Evolutionary conservation across 2,329 filamentous ascomycete genomes (phyloP), one percentile per base, ranked within the genome.

Genomic region (Xylaria digitata): DNA sequence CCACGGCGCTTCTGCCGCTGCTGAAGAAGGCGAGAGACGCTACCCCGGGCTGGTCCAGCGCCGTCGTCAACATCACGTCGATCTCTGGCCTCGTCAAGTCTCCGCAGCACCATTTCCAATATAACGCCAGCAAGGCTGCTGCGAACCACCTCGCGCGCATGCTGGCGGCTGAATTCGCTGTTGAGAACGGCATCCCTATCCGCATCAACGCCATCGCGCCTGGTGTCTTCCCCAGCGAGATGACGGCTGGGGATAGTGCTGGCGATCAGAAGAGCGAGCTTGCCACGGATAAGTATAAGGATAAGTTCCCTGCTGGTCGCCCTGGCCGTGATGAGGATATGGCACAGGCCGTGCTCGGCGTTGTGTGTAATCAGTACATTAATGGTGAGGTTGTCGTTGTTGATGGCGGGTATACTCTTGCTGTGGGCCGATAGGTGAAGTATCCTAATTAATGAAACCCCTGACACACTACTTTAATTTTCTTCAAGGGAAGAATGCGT

Each of bases 191-290:
- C 21, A 84, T 91, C 67, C 90, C 87, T 76, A 83, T 87, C 46
- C 92, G 93, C 71, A 85, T 91, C 43, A 86, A 94, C 74, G 88
- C 90, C 46, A 92, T 92, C 67, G 92, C 92, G 0, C 92, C 92
- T 0, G 91, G 91, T 40, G 84, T 91, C 32, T 86, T 87, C 72
- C 90, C 89, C 19, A 90, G 89, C 74, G 91, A 92, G 85, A 92
- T 92, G 90, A 90, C 89, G 45, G 85, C 87, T 1, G 77, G 77
- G 2, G 80, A 78, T 13, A 84, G 82, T 32, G 80, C 83, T 19
- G 79, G 80, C 19, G 74, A 74, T 37, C 85, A 87, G 69, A 92
- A 90, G 79, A 84, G 90, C 72, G 80, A 86, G 63, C 82, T 88
- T 37, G 84, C 84, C 42, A 82, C 83, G 71, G 84, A 87, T 17